Evolutionary conservation across 1,284 basidiomycete species (phyloP), one percentile per base, ranked within the genome.

Genomic region (Microbotryum violaceum): DNA sequence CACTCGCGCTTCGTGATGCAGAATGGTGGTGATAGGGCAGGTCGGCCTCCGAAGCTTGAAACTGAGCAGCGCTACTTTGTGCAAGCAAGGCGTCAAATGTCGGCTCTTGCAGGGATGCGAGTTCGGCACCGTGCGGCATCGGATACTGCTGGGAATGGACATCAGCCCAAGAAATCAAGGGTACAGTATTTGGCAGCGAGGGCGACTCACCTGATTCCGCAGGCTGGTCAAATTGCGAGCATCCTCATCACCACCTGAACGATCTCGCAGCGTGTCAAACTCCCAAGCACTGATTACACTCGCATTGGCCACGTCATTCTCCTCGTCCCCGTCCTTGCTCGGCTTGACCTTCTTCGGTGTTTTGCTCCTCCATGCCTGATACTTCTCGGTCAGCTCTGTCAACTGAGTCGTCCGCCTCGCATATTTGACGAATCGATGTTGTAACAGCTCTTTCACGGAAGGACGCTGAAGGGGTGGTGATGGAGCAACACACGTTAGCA

Each of bases 201-300:
- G 44, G 4, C 16, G 23, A 47, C 56, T 25, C 46, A 63, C 58
- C 2, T 33, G 50, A 58, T 25, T n/a, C 27, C 49, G 45, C 20
- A 25, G 25, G n/a, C 8, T 54, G 20, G 49, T 56, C 50, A 18
- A 2, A 21, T 44, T 42, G 4, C 23, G 46, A 16, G n/a, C 44
- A 12, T 14, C 46, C 18, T 33, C n/a, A 25, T 6, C 44, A 47
- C 45, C 20, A 42, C n/a, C 49, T 51, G 48, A 45, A 61, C 55
- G 49, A 33, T 53, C 37, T 31, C 54, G 44, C 69, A 94, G 79
- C 1, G 91, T 97, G 69, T 96, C 91, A 75, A 97, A 98, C 74
- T 90, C 90, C 93, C 92, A 97, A 66, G 92, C 90, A 72, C 87
- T 91, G 71, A 83, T 83, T 74, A 93, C 81, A 3, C 89, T 89